Conservation (phyloP, 352 stramenopile genomes). For the Aphanomyces cochlioides region DNA sequence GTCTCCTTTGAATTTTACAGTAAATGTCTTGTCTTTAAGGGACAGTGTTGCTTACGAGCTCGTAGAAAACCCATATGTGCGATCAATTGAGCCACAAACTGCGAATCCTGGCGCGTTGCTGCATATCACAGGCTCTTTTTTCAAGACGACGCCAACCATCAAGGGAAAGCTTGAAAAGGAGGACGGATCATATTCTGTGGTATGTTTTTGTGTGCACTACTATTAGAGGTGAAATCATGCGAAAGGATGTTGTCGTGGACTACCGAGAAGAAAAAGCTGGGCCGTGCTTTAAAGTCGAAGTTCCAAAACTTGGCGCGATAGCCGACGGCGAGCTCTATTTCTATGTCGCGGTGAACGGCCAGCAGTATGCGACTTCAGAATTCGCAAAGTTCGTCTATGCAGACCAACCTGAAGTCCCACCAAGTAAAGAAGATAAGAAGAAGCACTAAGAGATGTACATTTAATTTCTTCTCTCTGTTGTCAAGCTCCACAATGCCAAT, state of each 20-base stretch:
- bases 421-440: slow-evolving; percentile 11
- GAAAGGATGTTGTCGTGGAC: neutral
- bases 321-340: slow-evolving; percentile 7
- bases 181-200: slow-evolving; percentile 1
- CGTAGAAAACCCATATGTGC: slow-evolving; percentile 8
- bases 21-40: neutral
- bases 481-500: too few relatives aligned
- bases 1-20: slow-evolving; percentile 24
- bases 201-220: neutral
- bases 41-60: neutral
- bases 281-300: slow-evolving; percentile 2
- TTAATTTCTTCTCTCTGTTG: too few relatives aligned
- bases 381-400: slow-evolving; percentile 8
- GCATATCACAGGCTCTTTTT: slow-evolving; percentile 1
- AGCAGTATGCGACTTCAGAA: slow-evolving; percentile 4
- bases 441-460: neutral
- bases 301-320: neutral
- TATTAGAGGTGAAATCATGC: neutral
- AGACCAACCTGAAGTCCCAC: slow-evolving; percentile 6
- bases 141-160: neutral
- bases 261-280: slow-evolving; percentile 5
- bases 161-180: slow-evolving; percentile 9
- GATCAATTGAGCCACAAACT: neutral
- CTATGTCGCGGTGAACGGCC: slow-evolving; percentile 3
- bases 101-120: neutral